A percentile compares a stretch with the other conserved stretches of the same genome.
phyloP scores from a whole-genome alignment of 2,329 filamentous ascomycete genomes.

The Calonectria multiphialidica region DNA sequence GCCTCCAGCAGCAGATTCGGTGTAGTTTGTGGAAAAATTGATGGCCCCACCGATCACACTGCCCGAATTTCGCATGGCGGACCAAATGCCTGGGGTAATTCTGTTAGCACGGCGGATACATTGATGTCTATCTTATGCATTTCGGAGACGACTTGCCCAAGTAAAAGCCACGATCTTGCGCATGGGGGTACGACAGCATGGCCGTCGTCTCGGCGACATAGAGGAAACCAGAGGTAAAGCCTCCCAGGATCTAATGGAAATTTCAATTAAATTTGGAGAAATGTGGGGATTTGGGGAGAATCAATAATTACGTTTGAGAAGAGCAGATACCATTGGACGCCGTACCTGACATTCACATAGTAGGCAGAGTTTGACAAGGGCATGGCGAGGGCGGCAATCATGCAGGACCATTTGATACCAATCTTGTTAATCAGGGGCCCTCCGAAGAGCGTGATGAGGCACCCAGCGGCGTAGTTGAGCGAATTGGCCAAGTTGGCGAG shows the following conservation, averaged over 20 bases:
- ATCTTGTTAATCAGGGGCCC: constrained; percentile 54
- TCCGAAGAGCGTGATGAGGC: constrained; percentile 39
- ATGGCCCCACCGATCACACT: constrained; percentile 49
- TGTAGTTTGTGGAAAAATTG: constrained; percentile 46
- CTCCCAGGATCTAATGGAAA: constrained; percentile 9
- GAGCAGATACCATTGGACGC: constrained; percentile 47
- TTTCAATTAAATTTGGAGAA: neutral
- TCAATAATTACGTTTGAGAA: constrained; percentile 37
- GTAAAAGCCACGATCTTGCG: constrained; percentile 49
- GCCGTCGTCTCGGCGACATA: constrained; percentile 51
- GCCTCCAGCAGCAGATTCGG: constrained; percentile 14
- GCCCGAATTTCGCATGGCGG: constrained; percentile 48
- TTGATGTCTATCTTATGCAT: neutral
- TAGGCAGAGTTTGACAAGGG: constrained; percentile 50
- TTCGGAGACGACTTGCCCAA: constrained; percentile 6
- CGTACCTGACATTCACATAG: constrained; percentile 47
- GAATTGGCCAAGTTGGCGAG: constrained; percentile 25
- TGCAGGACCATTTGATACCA: constrained; percentile 51
- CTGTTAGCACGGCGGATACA: constrained; percentile 28
- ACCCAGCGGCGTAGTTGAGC: constrained; percentile 21
- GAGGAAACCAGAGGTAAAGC: constrained; percentile 43
- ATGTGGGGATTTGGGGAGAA: neutral
- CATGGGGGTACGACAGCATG: constrained; percentile 51
- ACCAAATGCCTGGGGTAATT: constrained; percentile 41
- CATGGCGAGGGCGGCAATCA: constrained; percentile 49